These are phyloP conservation scores for Blastocrithidia nonstop DNA, from an alignment of 208 protist species.

Conservation along the genomic window DNA sequence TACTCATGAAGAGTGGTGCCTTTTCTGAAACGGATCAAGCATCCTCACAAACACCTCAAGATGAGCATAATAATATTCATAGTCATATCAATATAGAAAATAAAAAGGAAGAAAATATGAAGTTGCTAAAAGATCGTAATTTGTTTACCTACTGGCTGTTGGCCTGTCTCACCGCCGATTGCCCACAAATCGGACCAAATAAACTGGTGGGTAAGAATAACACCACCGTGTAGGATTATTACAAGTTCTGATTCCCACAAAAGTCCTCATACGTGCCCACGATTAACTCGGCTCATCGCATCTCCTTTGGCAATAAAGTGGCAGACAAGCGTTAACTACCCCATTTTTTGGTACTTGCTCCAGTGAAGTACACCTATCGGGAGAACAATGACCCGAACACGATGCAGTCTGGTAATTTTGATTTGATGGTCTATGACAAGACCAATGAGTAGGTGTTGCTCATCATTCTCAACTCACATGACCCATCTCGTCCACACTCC, in stretches of 20 bases:
- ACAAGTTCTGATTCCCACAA: conserved; percentile 54
- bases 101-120: no score
- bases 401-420: conserved; percentile 39
- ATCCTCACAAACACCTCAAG: neutral
- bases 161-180: conserved; percentile 60
- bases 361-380: conserved; percentile 61
- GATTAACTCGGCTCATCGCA: conserved; percentile 39
- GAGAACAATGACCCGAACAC: conserved; percentile 72
- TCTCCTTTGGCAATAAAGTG: conserved; percentile 36
- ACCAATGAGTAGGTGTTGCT: conserved; percentile 79
- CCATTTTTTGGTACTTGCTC: conserved; percentile 52
- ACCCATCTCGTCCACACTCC: conserved; percentile 46
- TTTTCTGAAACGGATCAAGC: neutral
- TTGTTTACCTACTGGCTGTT: conserved; percentile 80
- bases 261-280: conserved; percentile 63
- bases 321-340: conserved; percentile 39
- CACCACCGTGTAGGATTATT: conserved; percentile 54
- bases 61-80: conserved; percentile 18
- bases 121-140: conserved; percentile 53
- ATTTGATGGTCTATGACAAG: conserved; percentile 69
- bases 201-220: conserved; percentile 65
- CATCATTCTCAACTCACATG: conserved; percentile 51
- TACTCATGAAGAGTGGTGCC: conserved; percentile 12
- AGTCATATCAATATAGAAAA: conserved; percentile 22
- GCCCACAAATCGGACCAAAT: conserved; percentile 66